Evolutionary conservation across 1,284 basidiomycete species (phyloP), one percentile per base, ranked within the genome.

Genomic region (Malassezia sp.): DNA sequence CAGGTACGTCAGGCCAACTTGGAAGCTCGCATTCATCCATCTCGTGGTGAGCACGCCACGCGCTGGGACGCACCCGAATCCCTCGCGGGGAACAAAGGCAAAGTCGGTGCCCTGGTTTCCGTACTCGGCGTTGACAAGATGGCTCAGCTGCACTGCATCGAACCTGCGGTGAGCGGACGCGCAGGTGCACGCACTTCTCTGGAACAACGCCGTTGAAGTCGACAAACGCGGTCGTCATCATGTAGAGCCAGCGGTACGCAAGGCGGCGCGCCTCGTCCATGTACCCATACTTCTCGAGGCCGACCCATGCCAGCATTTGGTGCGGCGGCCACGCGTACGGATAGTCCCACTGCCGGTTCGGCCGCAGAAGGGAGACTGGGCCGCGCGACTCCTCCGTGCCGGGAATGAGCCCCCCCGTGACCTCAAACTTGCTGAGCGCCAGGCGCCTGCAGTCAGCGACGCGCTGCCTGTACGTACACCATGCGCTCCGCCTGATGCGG

Each of bases 41-140:
- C n/a, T n/a, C n/a, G n/a, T n/a, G n/a, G n/a, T n/a, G n/a, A n/a
- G n/a, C n/a, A n/a, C n/a, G n/a, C n/a, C n/a, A n/a, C n/a, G n/a
- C n/a, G n/a, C n/a, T n/a, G n/a, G n/a, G n/a, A n/a, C n/a, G n/a
- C n/a, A n/a, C 4, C 91, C 91, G 64, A 97, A 97, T 43, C 91
- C 91, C 74, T 96, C 91, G 18, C 88, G 78, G 40, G 88, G 88
- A 27, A 95, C 63, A 34, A 54, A 69, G 38, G 88, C 86, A 75
- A 96, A 96, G 74, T 95, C 89, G 60, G 90, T 78, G 43, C 91
- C 91, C 72, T 97, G 91, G 73, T 96, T 97, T 11, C 91, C 93
- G 71, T 96, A 96, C 74, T 97, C 91, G 34, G 91, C 91, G 65
- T 91, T 89, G 4, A 97, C 90, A 50, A 95, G 77, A 73, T 95